phyloP scores from a whole-genome alignment of 2,329 filamentous ascomycete species.

The Lachnellula hyalina region DNA sequence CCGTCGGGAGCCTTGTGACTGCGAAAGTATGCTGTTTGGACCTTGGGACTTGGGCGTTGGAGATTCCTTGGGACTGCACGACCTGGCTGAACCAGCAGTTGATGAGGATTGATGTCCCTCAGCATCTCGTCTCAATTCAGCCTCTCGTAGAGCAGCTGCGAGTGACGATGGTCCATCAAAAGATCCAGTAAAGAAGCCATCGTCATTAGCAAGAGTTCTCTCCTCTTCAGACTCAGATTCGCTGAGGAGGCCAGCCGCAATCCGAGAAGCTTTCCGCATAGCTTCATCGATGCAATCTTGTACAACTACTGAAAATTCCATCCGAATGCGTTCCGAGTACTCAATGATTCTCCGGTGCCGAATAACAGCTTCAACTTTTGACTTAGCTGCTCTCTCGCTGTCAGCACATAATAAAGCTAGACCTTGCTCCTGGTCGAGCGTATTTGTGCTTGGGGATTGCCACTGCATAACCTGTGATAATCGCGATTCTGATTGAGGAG shows the following conservation, averaged over 20 bases:
- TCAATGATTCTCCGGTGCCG: conserved; percentile 90
- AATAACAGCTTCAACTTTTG: conserved; percentile 89
- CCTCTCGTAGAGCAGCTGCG: conserved; percentile 45
- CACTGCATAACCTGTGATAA: conserved; percentile 94
- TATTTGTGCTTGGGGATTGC: conserved; percentile 90
- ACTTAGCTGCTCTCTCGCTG: conserved; percentile 75
- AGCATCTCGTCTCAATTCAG: conserved; percentile 24
- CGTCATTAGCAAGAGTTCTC: conserved; percentile 43
- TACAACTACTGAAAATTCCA: conserved; percentile 88
- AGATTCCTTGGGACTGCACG: conserved; percentile 85
- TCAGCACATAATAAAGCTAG: conserved; percentile 83
- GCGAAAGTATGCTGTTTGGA: conserved; percentile 49
- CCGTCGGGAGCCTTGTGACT: conserved; percentile 61
- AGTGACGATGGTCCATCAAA: conserved; percentile 54
- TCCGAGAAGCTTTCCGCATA: conserved; percentile 80
- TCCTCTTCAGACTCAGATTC: conserved; percentile 54
- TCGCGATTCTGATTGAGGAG: conserved; percentile 89
- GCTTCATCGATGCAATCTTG: conserved; percentile 95
- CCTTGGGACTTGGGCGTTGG: conserved; percentile 83
- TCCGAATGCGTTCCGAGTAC: conserved; percentile 89
- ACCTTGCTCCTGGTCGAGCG: conserved; percentile 88
- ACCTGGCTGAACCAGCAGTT: conserved; percentile 62
- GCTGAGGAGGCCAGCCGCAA: conserved; percentile 77
- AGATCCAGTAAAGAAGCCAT: conserved; percentile 47
- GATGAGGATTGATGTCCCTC: conserved; percentile 47